Base-by-base conservation (phyloP, 2,329 filamentous ascomycete genomes). In the Lachnellula arida region DNA sequence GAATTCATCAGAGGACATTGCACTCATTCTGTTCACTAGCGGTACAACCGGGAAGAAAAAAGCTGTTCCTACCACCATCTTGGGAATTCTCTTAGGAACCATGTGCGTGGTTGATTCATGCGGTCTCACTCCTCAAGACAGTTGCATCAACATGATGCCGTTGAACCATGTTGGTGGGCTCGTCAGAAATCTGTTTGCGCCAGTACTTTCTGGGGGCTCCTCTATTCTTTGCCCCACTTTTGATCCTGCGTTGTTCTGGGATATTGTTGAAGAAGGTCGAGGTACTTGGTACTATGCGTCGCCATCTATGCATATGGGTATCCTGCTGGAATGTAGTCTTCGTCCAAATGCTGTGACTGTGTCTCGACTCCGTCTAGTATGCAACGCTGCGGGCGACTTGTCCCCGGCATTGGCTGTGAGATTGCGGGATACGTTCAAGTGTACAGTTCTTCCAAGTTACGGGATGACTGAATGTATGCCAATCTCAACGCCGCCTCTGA, bases 401-500 rank as follows among this genome's bases (percentile, higher is more conserved):
- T 70, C 81, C 2, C 79, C 80, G 1, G 76, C 78, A 2, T 67
- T 82, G 40, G 79, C 79, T 0, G 65, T 68, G 28, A 75, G 75
- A 51, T 70, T 82, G 9, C 72, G 73, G 15, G 74, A 79, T 55
- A 78, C 74, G 0, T 83, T 82, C 66, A 68, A 73, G 11, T 80
- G 77, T 54, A 73, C 72, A 2, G 75, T 83, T 2, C 71, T 83
- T 17, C 80, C 80, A 2, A 81, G 78, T 59, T 82, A 83, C 60
- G 80, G 79, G 17, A 82, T 83, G 80, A 83, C 80, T 1, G 80
- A 82, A 69, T 82, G 79, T 61, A 81, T 81, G 78, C 80, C 79
- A 0, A 81, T 82, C 47, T 79, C 78, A 2, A 80, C 78, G 3
- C 80, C 80, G 2, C 79, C 78, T 0, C 67, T 80, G n/a, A 65